Conservation (phyloP, 441 rosid species). For the Aquilaria agallochum region DNA sequence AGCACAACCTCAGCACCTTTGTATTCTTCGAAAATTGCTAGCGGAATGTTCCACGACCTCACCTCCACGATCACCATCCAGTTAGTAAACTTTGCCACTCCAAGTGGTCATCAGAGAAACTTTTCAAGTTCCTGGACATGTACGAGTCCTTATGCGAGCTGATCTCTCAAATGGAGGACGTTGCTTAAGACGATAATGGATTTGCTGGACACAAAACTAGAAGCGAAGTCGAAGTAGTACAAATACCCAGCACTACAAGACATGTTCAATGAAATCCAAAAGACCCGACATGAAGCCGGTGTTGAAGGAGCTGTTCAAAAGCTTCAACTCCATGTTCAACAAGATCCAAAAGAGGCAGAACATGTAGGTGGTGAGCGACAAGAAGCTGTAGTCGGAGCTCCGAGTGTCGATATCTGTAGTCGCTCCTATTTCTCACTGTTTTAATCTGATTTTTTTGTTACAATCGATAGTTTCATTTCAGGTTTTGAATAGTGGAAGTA, state of each 20-base stretch:
- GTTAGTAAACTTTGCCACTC: constrained; percentile 49
- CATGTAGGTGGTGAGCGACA: constrained; percentile 82
- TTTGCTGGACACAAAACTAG: constrained; percentile 30
- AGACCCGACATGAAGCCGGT: constrained; percentile 41
- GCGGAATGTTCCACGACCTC: constrained; percentile 36
- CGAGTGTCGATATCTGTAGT: constrained; percentile 74
- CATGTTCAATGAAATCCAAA: constrained; percentile 59
- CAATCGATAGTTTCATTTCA: too few relatives aligned
- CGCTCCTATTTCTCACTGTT: constrained; percentile 1
- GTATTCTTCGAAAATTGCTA: constrained; percentile 24
- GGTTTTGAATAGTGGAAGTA: too few relatives aligned
- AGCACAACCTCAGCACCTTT: constrained; percentile 27
- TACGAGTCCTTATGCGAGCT: constrained; percentile 50
- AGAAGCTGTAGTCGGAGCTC: constrained; percentile 85
- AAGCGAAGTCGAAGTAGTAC: constrained; percentile 49
- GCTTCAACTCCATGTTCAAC: constrained; percentile 66
- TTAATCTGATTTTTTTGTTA: background rate
- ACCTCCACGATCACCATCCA: constrained; percentile 31
- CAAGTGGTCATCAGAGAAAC: constrained; percentile 53
- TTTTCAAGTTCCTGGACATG: constrained; percentile 63
- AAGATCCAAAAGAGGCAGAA: constrained; percentile 88
- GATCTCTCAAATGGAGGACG: constrained; percentile 20
- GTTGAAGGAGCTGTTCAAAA: constrained; percentile 78
- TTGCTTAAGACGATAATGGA: constrained; percentile 1
- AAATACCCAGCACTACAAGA: constrained; percentile 38